Evolutionary conservation across 2,329 filamentous ascomycete genomes (phyloP), one percentile per base, ranked within the genome.

Genomic region (Diaporthe citriasiana): DNA sequence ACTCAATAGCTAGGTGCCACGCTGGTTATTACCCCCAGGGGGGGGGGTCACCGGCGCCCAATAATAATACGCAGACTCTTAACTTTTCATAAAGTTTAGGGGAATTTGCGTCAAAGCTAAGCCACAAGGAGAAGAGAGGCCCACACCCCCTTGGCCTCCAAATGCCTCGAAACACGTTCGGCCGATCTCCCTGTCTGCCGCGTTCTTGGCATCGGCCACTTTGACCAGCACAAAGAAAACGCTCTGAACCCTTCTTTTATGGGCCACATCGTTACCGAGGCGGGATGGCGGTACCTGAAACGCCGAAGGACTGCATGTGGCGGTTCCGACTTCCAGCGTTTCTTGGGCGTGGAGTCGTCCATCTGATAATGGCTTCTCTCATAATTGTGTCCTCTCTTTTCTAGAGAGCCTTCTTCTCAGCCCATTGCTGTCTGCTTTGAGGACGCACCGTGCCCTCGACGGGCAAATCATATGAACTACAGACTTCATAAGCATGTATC

Each of bases 131-230:
- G 63, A 33, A 5, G 40, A 22, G 17, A 63, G 40, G 15, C 27
- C 15, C 38, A 47, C 25, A 63, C 59, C 25, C 57, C 38, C 38
- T 25, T n/a, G 17, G n/a, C 9, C 12, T 45, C 57, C 25, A 42
- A 35, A n/a, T 17, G 15, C 15, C 45, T 51, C 33, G 63, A 66
- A 66, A 66, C 63, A 38, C 22, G 5, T 33, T 68, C 33, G 63
- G 63, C 47, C 27, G 60, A 66, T 66, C 60, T 51, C 13, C 33
- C 63, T 4, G 13, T 68, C 45, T 53, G 33, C 47, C 33, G 63
- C 47, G 15, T 25, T 68, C 63, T 68, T 68, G 63, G 63, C 63
- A 66, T 66, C 63, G 63, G 63, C 30, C 63, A 51, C 45, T n/a
- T 51, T 38, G 40, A 22, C 63, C 22, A 33, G 17, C 22, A 8